A percentile compares a stretch with the other conserved stretches of the same genome.
Conservation (phyloP, 352 stramenopile genomes). For the Phytophthora pini region DNA sequence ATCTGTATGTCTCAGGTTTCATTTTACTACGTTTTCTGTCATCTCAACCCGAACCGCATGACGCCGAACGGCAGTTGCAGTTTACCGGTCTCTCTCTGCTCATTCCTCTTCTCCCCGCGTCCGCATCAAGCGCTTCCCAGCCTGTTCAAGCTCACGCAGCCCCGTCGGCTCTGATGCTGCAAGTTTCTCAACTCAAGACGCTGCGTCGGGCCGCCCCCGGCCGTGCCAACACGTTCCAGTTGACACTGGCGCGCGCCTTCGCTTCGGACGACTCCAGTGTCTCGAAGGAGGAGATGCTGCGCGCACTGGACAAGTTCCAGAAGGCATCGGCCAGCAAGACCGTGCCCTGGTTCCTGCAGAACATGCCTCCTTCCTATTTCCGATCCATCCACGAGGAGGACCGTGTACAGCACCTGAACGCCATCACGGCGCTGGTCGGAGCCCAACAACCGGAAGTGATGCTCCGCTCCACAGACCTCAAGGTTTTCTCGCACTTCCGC, state of each 20-base stretch:
- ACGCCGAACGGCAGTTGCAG: slow-evolving; percentile 14
- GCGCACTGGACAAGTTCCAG: slow-evolving; percentile 72
- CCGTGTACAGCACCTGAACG: slow-evolving; percentile 87
- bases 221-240: slow-evolving; percentile 3
- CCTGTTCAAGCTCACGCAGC: neutral
- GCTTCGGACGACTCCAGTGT: slow-evolving; percentile 22
- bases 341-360: slow-evolving; percentile 89
- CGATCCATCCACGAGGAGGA: slow-evolving; percentile 85
- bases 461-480: slow-evolving; percentile 78
- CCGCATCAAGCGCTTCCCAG: slow-evolving; percentile 5
- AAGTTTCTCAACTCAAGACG: slow-evolving; percentile 22
- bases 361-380: slow-evolving; percentile 93
- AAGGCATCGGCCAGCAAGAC: slow-evolving; percentile 73
- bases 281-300: slow-evolving; percentile 52
- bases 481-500: slow-evolving; percentile 86
- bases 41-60: slow-evolving; percentile 12
- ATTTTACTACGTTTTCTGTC: neutral
- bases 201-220: slow-evolving; percentile 12
- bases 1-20: too few species aligned
- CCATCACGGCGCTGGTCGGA: slow-evolving; percentile 83
- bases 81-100: neutral
- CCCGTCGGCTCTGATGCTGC: slow-evolving; percentile 21
- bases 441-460: slow-evolving; percentile 83
- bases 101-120: slow-evolving; percentile 20
- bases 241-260: slow-evolving; percentile 20